Evolutionary conservation across 2,329 filamentous ascomycete genomes (phyloP).

Genomic region (Fusarium robinianum): DNA sequence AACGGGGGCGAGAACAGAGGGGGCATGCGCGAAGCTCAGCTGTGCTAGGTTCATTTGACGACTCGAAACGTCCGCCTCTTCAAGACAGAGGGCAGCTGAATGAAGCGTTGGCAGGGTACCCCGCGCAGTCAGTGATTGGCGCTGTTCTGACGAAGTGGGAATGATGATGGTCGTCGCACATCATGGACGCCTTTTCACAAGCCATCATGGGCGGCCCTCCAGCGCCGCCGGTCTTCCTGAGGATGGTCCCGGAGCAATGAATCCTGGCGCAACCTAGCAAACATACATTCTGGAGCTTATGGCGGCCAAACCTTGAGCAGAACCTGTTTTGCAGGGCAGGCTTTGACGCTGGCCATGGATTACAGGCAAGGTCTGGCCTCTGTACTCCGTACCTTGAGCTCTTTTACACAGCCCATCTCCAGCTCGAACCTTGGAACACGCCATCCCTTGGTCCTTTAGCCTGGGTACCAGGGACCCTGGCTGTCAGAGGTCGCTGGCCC

Average conservation of each 20-base stretch:
- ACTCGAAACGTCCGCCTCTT: slow-evolving; percentile 9
- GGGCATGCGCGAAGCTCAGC: slow-evolving; percentile 8
- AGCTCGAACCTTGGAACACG: slow-evolving; percentile 23
- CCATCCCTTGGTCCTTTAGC: slow-evolving; percentile 20
- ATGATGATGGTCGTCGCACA: slow-evolving; percentile 28
- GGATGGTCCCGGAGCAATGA: too few relatives aligned
- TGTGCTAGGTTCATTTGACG: slow-evolving; percentile 9
- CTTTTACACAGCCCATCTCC: neutral
- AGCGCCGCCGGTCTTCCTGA: neutral
- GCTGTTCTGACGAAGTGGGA: slow-evolving; percentile 3
- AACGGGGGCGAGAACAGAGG: slow-evolving; percentile 4
- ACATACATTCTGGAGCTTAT: too few relatives aligned
- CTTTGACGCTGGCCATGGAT: neutral
- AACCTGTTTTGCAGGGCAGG: slow-evolving; percentile 2
- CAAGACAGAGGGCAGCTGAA: slow-evolving; percentile 4
- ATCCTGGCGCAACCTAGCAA: too few relatives aligned
- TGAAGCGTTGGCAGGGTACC: slow-evolving; percentile 18
- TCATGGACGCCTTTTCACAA: slow-evolving; percentile 20
- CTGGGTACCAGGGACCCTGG: slow-evolving; percentile 10
- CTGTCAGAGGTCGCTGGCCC: slow-evolving; percentile 1
- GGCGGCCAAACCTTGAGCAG: too few relatives aligned
- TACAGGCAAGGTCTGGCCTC: neutral
- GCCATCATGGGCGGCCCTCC: slow-evolving; percentile 17
- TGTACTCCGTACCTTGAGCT: too few relatives aligned
- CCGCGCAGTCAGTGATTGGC: slow-evolving; percentile 20